Percentiles rank a stretch among this genome's conserved stretches.
Conservation (phyloP, 192 early-diverging fungal genomes). For the Jimgerdemannia lactiflua region DNA sequence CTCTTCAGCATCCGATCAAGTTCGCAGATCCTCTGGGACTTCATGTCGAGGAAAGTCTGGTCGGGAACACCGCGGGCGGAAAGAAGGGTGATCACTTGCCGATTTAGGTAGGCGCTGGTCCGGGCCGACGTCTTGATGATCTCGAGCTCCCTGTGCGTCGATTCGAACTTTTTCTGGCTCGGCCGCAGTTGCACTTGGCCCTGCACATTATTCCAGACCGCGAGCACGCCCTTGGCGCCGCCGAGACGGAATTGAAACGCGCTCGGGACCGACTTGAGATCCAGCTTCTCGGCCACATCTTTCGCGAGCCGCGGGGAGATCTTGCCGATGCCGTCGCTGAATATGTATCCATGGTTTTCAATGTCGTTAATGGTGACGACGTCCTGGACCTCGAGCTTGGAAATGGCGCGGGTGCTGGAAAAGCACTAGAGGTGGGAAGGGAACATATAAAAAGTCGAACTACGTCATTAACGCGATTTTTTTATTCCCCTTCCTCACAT, state of each 20-base stretch:
- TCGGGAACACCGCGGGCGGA: conserved; percentile 55
- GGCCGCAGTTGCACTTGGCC: conserved; percentile 48
- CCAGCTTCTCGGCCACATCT: conserved; percentile 19
- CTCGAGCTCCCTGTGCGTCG: conserved; percentile 47
- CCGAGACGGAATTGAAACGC: conserved; percentile 75
- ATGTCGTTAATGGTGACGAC: conserved; percentile 51
- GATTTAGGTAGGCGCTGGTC: conserved; percentile 56
- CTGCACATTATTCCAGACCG: conserved; percentile 24
- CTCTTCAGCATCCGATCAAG: conserved; percentile 34
- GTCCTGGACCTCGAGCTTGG: conserved; percentile 1
- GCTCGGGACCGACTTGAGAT: conserved; percentile 22
- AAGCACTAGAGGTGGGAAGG: conserved; percentile 42
- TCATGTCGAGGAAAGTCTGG: conserved; percentile 48
- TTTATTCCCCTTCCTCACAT: not conserved
- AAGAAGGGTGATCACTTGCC: conserved; percentile 63
- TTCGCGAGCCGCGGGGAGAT: conserved; percentile 49
- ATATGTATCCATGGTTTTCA: conserved; percentile 30
- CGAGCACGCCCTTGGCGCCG: conserved; percentile 63
- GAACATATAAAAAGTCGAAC: not conserved
- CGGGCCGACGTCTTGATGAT: conserved; percentile 51
- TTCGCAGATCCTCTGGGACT: conserved; percentile 35
- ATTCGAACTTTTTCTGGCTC: conserved; percentile 59
- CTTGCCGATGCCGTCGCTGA: conserved; percentile 75
- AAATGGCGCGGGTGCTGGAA: conserved; percentile 60
- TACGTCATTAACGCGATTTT: not conserved